Evolutionary conservation across 2,329 filamentous ascomycete genomes (phyloP).

Genomic region (Phaeosphaeriaceae sp.): DNA sequence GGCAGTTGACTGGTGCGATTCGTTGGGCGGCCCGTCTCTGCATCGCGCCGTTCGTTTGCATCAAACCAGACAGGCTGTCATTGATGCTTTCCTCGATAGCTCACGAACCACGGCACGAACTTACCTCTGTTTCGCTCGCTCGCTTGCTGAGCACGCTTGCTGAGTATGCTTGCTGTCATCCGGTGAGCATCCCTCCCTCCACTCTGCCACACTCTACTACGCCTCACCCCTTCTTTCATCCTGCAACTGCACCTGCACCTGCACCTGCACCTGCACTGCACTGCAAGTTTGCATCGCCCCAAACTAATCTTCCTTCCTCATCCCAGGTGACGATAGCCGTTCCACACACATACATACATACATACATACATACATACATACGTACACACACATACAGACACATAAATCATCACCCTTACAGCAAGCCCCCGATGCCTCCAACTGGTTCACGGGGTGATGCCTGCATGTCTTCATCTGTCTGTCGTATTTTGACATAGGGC

Average conservation of each 20-base stretch:
- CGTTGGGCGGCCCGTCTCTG: conserved; percentile 30
- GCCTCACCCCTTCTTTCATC: too few species aligned
- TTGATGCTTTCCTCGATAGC: conserved; percentile 22
- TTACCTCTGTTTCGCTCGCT: too few species aligned
- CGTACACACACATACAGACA: too few species aligned
- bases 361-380: too few species aligned
- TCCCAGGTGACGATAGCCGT: conserved; percentile 10
- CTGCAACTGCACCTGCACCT: too few species aligned
- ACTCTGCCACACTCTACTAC: too few species aligned
- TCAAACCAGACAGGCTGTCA: too few species aligned
- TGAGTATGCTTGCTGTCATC: conserved; percentile 7
- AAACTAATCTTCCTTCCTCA: conserved; percentile 9
- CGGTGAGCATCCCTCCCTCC: too few species aligned
- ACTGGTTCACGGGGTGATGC: conserved; percentile 20
- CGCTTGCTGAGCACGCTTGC: too few species aligned
- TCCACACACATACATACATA: too few species aligned
- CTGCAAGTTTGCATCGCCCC: too few species aligned
- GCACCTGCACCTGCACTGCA: too few species aligned
- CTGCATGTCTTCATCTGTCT: conserved; percentile 16
- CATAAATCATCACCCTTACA: conserved; percentile 7
- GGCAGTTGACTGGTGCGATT: conserved; percentile 20
- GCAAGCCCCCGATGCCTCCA: conserved; percentile 29
- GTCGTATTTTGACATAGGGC: conserved; percentile 40
- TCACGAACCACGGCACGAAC: conserved; percentile 29
- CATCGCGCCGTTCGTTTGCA: conserved; percentile 19